Evolutionary conservation across 2,329 filamentous ascomycete genomes (phyloP), one percentile per base, ranked within the genome.

Genomic region (Falciphora oryzae): DNA sequence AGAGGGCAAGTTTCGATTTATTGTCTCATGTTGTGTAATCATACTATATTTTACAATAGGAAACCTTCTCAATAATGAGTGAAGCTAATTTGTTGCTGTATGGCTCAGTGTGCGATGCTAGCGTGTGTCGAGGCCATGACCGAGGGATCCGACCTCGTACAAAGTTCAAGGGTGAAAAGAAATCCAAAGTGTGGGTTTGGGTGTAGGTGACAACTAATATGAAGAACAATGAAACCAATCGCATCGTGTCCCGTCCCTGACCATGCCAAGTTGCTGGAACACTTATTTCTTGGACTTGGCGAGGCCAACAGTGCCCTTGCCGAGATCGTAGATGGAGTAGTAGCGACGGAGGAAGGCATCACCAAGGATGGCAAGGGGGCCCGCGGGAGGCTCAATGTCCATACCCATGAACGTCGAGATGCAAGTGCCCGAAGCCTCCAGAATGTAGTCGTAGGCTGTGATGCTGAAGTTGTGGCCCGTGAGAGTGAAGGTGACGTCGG

Each of bases 331-430:
- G 75, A 99, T 90, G 69, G 92, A 96, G 86, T 98, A 98, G 84
- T 89, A 96, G 76, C 85, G 90, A 79, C 92, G 88, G 75, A 90
- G 82, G 84, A 90, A 91, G 61, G 88, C 91, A 77, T 97, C 93
- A 73, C 95, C 95, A 31, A 99, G 88, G 69, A 99, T 99, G 67
- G 92, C 93, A 69, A 99, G 87, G 70, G 95, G 95, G 60, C 95
- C 94, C 66, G 90, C 89, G 56, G 93, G 93, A 74, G 89, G 90
- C 65, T 93, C 90, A 80, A 92, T 88, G 77, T 93, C 95, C 89
- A 98, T 96, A 72, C 93, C 93, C 88, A 96, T 96, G 82, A 99
- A 97, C 71, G 92, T 91, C 68, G 93, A 97, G 79, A 99, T 97
- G 80, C 95, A 99, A 76, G 89, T 94, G 71, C 94, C 95, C 75